phyloP scores from a whole-genome alignment of 306 rosid species.

The Malus orientalis region DNA sequence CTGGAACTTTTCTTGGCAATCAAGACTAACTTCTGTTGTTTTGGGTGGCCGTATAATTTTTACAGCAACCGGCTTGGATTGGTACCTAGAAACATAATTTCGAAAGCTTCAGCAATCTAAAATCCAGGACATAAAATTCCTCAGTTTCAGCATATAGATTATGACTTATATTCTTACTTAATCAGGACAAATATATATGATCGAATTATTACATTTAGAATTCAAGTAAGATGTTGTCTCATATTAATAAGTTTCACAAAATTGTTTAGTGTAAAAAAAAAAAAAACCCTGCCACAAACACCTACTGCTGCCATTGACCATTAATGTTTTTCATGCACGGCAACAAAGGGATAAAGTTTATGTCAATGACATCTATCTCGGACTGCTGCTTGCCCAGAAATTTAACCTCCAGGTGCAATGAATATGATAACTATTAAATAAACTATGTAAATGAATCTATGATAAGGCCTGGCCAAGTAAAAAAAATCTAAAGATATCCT shows the following conservation, averaged over 20 bases:
- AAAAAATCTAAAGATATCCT: background rate
- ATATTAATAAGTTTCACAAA: background rate
- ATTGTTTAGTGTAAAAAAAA: background rate
- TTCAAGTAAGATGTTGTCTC: background rate
- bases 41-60: constrained; percentile 30
- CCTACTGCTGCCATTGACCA: background rate
- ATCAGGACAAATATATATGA: background rate
- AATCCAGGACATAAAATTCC: background rate
- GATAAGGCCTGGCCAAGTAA: background rate
- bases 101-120: constrained; percentile 2
- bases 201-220: background rate
- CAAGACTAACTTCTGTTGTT: constrained; percentile 19
- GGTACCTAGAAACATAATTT: constrained; percentile 33
- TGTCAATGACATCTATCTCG: background rate
- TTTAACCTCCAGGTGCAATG: background rate
- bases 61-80: constrained; percentile 33
- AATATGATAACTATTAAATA: background rate
- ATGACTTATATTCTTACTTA: background rate
- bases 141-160: background rate
- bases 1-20: constrained; percentile 38
- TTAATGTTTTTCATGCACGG: background rate
- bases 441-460: background rate
- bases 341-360: background rate
- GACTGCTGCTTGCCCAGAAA: background rate
- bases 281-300: background rate